Evolutionary conservation across 1,284 basidiomycete species (phyloP).

Genomic region (Microbotryum lychnidis-dioicae): DNA sequence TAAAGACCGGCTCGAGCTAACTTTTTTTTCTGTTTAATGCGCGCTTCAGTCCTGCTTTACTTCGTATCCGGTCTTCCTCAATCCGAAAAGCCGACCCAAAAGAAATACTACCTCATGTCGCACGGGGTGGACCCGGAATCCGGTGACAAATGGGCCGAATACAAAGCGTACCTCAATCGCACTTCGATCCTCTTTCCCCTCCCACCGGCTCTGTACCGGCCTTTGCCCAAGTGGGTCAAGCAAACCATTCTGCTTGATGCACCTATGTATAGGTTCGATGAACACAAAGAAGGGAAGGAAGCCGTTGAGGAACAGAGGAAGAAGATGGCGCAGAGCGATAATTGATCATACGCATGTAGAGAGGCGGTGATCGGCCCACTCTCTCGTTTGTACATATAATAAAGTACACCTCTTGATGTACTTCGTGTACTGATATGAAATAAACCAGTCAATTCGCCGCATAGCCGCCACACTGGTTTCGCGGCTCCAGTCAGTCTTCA

Average conservation of each 20-base stretch:
- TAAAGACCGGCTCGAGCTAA: too few species aligned
- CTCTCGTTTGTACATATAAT: too few species aligned
- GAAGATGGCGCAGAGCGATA: slow-evolving; percentile 8
- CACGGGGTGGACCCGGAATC: slow-evolving; percentile 43
- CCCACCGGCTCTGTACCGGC: slow-evolving; percentile 53
- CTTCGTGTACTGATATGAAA: too few species aligned
- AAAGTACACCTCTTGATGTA: too few species aligned
- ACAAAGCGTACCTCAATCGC: slow-evolving; percentile 32
- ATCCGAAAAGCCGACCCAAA: slow-evolving; percentile 61
- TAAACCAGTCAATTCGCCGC: too few species aligned
- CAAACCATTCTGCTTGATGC: slow-evolving; percentile 56
- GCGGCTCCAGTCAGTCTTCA: too few species aligned
- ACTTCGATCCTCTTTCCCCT: slow-evolving; percentile 62
- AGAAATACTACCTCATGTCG: slow-evolving; percentile 56
- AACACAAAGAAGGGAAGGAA: slow-evolving; percentile 47
- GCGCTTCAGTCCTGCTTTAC: slow-evolving; percentile 42
- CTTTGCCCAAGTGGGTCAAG: slow-evolving; percentile 53
- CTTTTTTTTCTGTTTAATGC: too few species aligned
- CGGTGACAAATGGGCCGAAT: slow-evolving; percentile 14
- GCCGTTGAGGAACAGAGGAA: slow-evolving; percentile 45
- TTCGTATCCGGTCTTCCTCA: slow-evolving; percentile 63
- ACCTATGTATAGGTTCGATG: slow-evolving; percentile 55
- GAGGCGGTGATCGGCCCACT: too few species aligned
- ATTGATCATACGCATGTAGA: too few species aligned
- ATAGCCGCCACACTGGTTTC: too few species aligned